A percentile compares a stretch with the other conserved stretches of the same genome.
phyloP scores from a whole-genome alignment of 371 early-diverging fungal species.

The Phascolomyces articulosus region DNA sequence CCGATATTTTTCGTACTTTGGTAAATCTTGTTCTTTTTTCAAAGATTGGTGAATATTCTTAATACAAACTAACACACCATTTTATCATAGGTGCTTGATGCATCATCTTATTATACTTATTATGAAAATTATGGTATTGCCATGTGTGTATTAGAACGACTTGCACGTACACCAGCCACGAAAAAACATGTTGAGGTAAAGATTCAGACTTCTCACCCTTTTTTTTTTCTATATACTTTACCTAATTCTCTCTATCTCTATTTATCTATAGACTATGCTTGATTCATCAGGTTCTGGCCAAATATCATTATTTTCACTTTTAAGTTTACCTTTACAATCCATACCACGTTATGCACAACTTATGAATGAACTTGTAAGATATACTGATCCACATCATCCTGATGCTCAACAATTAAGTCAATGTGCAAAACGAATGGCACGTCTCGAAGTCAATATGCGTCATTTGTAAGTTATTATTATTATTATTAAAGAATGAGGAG shows the following conservation, averaged over 20 bases:
- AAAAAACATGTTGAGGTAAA: constrained; percentile 23
- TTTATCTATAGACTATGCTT: constrained; percentile 10
- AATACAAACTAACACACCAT: no score
- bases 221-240: neutral
- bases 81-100: constrained; percentile 17
- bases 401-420: constrained; percentile 22
- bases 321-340: constrained; percentile 20
- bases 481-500: neutral
- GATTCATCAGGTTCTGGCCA: constrained; percentile 14
- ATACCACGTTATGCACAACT: constrained; percentile 21
- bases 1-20: constrained; percentile 24
- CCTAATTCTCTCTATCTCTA: neutral
- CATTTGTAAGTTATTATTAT: constrained; percentile 18
- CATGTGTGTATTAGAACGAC: constrained; percentile 17
- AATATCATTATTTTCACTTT: constrained; percentile 14
- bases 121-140: constrained; percentile 20
- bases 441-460: constrained; percentile 14
- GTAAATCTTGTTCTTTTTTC: constrained; percentile 10
- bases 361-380: constrained; percentile 15
- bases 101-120: constrained; percentile 18
- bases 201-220: neutral
- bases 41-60: no score
- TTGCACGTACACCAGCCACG: constrained; percentile 16
- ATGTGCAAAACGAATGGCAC: constrained; percentile 13
- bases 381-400: constrained; percentile 28